phyloP scores from a whole-genome alignment of 164 flowering plant genomes.

The Echeveria elegans region DNA sequence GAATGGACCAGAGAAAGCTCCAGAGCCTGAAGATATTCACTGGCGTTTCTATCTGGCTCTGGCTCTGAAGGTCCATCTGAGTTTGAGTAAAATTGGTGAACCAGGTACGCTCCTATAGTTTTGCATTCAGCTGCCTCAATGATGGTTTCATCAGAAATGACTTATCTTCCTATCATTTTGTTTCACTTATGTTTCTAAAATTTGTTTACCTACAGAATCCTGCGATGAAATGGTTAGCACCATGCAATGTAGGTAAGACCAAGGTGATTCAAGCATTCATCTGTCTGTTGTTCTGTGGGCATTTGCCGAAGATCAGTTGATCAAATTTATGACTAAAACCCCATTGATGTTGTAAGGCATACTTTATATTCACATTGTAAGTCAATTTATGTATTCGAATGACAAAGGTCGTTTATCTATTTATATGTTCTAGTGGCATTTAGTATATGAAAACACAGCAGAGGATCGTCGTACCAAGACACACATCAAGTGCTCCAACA shows the following conservation, averaged over 20 bases:
- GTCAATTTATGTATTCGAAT: background rate
- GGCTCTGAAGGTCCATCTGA: conserved; percentile 89
- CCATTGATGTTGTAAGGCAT: background rate
- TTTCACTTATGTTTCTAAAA: background rate
- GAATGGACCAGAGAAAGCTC: conserved; percentile 54
- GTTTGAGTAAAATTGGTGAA: conserved; percentile 27
- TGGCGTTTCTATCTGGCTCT: conserved; percentile 50
- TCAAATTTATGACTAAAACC: background rate
- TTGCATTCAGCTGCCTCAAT: background rate
- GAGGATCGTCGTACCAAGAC: background rate
- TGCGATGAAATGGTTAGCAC: background rate
- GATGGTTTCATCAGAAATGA: background rate
- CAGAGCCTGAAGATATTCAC: conserved; percentile 46
- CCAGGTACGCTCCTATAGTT: background rate
- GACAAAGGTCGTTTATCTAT: background rate
- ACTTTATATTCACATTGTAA: background rate
- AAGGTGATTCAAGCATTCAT: background rate
- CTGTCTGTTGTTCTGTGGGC: background rate
- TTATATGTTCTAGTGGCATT: background rate
- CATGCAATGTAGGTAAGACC: background rate
- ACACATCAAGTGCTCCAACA: background rate
- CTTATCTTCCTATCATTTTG: background rate
- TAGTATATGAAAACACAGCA: background rate
- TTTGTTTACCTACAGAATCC: background rate
- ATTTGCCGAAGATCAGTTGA: background rate